Base-by-base conservation (phyloP, 192 early-diverging fungal genomes). In the Coemansia sp. region DNA sequence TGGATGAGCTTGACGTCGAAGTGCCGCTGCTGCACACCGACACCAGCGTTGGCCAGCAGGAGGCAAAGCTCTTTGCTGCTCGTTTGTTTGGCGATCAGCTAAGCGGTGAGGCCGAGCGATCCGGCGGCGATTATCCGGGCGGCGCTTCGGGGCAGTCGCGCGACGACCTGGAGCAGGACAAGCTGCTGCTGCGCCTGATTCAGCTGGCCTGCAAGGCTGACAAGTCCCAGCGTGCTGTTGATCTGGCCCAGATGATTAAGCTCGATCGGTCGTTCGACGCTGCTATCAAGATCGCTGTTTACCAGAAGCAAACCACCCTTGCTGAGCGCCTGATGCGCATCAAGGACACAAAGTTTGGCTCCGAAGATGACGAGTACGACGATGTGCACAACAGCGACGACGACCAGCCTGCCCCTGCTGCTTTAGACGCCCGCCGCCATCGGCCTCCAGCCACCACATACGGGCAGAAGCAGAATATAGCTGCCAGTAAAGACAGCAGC, bases 151-250 rank as follows among this genome's bases (percentile, higher is more conserved):
- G 43, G 7, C 59, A 60, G 56, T 66, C 57, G 11, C 54, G 70
- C 57, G 84, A 84, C 32, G 84, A 91, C 47, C 45, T 86, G 21
- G 91, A 91, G 41, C 89, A 92, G 69, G 94, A 96, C 75, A 94
- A 93, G 73, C 65, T 87, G 27, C 59, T 90, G 1, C 63, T 98
- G 25, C 68, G 88, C 48, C 77, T 94, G 63, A 88, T 96, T 61
- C 84, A 90, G 79, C 87, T 93, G 67, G 90, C 95, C 21, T 95
- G 94, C 69, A 92, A 90, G 72, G 71, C 75, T 1, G 92, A 93
- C 29, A 88, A 88, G 35, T 55, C 83, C 0, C 86, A 94, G 65
- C 85, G 93, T 8, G 93, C 91, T 0, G 64, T 96, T 37, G 96
- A 96, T 71, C 66, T 98, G 54, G 77, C 86, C 11, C 73, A 69